Evolutionary conservation across 2,329 filamentous ascomycete species (phyloP).

Genomic region (Davidsoniella eucalypti): DNA sequence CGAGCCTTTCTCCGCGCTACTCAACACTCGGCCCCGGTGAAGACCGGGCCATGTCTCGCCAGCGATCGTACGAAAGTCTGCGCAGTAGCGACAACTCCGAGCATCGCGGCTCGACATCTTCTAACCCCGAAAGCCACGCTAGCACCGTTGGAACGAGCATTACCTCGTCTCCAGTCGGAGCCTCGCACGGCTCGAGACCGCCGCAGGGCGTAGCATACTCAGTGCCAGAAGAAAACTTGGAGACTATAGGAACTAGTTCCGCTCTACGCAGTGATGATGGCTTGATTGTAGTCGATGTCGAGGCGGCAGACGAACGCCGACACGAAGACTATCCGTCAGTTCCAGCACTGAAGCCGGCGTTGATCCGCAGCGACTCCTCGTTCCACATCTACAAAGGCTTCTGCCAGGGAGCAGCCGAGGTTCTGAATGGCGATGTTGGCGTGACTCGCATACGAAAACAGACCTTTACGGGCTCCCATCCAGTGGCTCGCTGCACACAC

Average conservation of each 20-base stretch:
- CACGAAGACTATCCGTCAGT: neutral
- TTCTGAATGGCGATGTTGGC: slow-evolving; percentile 30
- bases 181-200: neutral
- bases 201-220: neutral
- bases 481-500: slow-evolving; percentile 34
- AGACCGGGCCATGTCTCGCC: neutral
- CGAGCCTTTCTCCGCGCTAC: neutral
- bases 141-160: neutral
- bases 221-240: neutral
- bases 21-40: neutral
- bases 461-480: slow-evolving; percentile 23
- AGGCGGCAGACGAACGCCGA: slow-evolving; percentile 9
- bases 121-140: neutral
- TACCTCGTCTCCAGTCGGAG: neutral
- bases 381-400: slow-evolving; percentile 38
- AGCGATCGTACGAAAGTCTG: slow-evolving; percentile 1
- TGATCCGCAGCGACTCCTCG: slow-evolving; percentile 23
- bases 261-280: slow-evolving; percentile 17
- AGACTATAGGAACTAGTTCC: neutral
- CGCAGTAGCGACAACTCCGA: slow-evolving; percentile 1
- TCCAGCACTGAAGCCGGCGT: slow-evolving; percentile 1
- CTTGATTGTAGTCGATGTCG: slow-evolving; percentile 22
- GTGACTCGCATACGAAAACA: slow-evolving; percentile 35
- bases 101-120: neutral
- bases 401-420: slow-evolving; percentile 36